Evolutionary conservation across 176 grass and related monocot species (phyloP), one percentile per base, ranked within the genome.

Genomic region (Lolium multiflorum): DNA sequence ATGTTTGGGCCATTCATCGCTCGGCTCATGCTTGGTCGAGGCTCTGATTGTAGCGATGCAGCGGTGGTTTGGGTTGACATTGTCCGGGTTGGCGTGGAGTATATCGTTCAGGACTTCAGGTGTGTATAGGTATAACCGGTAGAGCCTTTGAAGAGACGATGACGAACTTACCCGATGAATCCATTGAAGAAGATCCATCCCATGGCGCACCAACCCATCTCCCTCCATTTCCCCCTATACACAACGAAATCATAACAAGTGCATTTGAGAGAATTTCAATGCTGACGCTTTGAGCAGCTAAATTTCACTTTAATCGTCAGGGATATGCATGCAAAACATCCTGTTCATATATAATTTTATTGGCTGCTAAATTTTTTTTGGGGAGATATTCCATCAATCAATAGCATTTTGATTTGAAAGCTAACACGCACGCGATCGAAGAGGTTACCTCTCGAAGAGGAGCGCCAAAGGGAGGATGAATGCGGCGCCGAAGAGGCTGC

Each of bases 181-280:
- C 76, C 89, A 74, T 91, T 91, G 22, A 94, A n/a, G 62, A 86
- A 89, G 59, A 89, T 94, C 92, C 89, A 94, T 25, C 81, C 47
- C 3, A 66, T 24, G 15, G 92, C 83, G 5, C 46, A n/a, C 89
- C 83, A 57, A 37, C 79, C 85, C 71, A 94, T 74, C 47, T 84
- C 85, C 52, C 44, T 87, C 92, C 89, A 88, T 48, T 82, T 82
- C 1, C 51, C 89, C 35, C 89, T 94, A 24, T 39, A 60, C 2
- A 73, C 50, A 10, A n/a, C 31, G 17, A 77, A 58, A 11, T 72
- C 22, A 12, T 52, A 52, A 16, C 50, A 52, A 56, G 9, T 9
- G 1, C 12, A 51, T 5, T 52, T 54, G 37, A 64, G 17, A 17
- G 17, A 12, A 47, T 72, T 72, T 11, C 17, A 18, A n/a, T 1